These are phyloP conservation scores for Jatropha multifida DNA, from an alignment of 441 rosid species.

Conservation along the genomic window DNA sequence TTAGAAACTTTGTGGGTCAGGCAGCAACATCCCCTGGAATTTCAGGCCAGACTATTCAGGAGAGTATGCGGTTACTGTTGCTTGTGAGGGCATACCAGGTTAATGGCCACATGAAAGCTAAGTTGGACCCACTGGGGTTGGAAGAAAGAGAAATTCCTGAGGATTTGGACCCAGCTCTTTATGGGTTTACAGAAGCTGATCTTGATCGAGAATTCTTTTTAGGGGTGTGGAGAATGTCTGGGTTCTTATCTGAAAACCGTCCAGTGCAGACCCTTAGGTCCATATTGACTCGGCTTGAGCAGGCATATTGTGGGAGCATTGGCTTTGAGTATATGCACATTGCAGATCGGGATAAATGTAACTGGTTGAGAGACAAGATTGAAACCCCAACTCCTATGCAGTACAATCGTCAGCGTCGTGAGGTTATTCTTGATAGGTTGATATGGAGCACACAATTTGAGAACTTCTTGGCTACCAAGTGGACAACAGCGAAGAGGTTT, in stretches of 20 bases:
- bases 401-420: slow-evolving; percentile 82
- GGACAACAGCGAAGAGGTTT: slow-evolving; percentile 95
- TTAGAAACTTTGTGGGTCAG: slow-evolving; percentile 92
- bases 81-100: slow-evolving; percentile 97
- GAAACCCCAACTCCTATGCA: slow-evolving; percentile 87
- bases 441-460: slow-evolving; percentile 96
- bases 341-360: slow-evolving; percentile 81
- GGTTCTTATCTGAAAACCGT: slow-evolving; percentile 92
- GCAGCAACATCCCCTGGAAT: slow-evolving; percentile 95
- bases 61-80: slow-evolving; percentile 87
- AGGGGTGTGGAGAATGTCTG: slow-evolving; percentile 96
- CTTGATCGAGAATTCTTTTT: slow-evolving; percentile 93
- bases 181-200: slow-evolving; percentile 92
- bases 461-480: slow-evolving; percentile 92
- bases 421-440: slow-evolving; percentile 87
- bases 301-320: slow-evolving; percentile 93
- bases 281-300: slow-evolving; percentile 85
- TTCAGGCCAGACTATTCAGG: slow-evolving; percentile 97
- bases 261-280: slow-evolving; percentile 93
- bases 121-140: slow-evolving; percentile 80
- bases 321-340: slow-evolving; percentile 99
- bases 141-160: slow-evolving; percentile 80
- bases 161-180: slow-evolving; percentile 73
- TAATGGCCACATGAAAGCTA: slow-evolving; percentile 95
- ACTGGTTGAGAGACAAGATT: slow-evolving; percentile 96